Base-by-base conservation (phyloP, 805 yeast species). In the Hanseniaspora meyeri region DNA sequence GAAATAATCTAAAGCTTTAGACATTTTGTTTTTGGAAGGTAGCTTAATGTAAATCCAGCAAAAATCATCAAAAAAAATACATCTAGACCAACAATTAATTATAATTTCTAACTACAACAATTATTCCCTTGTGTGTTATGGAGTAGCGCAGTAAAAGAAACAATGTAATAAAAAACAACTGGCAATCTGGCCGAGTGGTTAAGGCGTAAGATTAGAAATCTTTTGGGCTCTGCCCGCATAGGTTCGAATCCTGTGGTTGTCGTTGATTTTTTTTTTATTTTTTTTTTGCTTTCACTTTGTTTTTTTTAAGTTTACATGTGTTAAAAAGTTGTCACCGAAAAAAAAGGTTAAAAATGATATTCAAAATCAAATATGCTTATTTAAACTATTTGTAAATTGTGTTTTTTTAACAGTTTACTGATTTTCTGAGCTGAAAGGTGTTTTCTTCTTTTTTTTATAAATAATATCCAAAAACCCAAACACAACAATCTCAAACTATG, bases 191-290 rank as follows among this genome's bases (percentile, higher is more conserved):
- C 56, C 56, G 56, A 52, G 56, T 52, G 56, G 56, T 52, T 76
- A 77, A 77, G 80, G 81, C 79, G 80, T 76, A 76, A 76, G 80
- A 77, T 75, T 74, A 73, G 77, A 72, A 73, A 75, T 75, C 78
- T 74, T 74, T 75, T 75, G 78, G 79, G 78, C 74, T 70, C 73
- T 74, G 72, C 77, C 78, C 78, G 78, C 78, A 76, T 77, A 75
- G 78, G 78, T 78, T 79, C 84, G 81, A 79, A 69, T 79, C 84
- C 83, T 79, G 84, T 81, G 76, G 83, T 76, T 79, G 82, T 78
- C 83, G 82, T 61, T 66, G 69, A 69, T 68, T 72, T 70, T 70
- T 70, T 57, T 57, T 49, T 52, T 53, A 42, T 38, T 50, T 27
- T 38, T 45, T 51, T 34, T 7, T 14, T n/a, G 24, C 12, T 36